These are phyloP conservation scores for Soucietia sequanensis DNA, from an alignment of 805 yeast genomes.

Conservation along the genomic window DNA sequence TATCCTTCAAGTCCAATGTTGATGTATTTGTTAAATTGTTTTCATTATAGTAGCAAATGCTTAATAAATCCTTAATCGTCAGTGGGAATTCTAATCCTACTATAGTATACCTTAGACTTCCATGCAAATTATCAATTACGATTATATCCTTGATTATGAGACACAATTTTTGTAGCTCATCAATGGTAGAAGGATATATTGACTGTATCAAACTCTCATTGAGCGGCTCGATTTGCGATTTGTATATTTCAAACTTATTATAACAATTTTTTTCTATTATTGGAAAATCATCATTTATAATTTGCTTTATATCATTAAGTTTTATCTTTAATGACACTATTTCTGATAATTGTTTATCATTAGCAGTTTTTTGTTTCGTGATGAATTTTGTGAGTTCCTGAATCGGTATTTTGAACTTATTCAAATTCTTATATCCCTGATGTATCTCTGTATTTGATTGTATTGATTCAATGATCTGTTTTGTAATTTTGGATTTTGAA, in stretches of 20 bases:
- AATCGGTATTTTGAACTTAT: conserved; percentile 7
- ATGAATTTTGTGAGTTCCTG: conserved; percentile 14
- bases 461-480: conserved; percentile 14
- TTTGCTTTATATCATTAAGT: conserved; percentile 16
- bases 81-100: conserved; percentile 37
- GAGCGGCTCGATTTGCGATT: conserved; percentile 28
- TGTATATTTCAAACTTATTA: conserved; percentile 23
- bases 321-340: conserved; percentile 20
- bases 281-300: conserved; percentile 14
- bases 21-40: no score
- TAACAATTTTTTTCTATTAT: conserved; percentile 12
- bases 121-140: conserved; percentile 22
- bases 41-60: conserved; percentile 25
- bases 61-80: conserved; percentile 26
- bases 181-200: conserved; percentile 21
- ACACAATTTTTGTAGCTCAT: conserved; percentile 12
- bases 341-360: conserved; percentile 22
- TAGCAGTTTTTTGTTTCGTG: conserved; percentile 17
- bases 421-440: conserved; percentile 3
- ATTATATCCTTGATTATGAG: conserved; percentile 21
- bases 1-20: no score
- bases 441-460: conserved; percentile 6
- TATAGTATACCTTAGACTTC: conserved; percentile 25
- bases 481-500: conserved; percentile 20
- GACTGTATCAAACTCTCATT: conserved; percentile 18